phyloP scores from a whole-genome alignment of 495 filamentous ascomycete genomes.

The Podospora conica region DNA sequence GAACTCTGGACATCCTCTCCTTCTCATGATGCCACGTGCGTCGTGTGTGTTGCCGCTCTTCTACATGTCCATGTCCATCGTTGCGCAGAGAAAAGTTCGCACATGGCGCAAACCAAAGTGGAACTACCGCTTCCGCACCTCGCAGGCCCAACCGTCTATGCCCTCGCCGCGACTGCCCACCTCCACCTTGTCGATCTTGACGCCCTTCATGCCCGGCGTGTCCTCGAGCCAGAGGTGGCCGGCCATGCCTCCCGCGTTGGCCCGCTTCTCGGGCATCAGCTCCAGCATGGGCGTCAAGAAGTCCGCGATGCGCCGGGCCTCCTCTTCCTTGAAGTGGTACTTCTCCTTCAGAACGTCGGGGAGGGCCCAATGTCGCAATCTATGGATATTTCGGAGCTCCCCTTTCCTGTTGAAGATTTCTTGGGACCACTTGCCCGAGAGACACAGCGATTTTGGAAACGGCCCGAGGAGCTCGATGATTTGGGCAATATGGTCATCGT shows the following conservation, averaged over 20 bases:
- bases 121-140: constrained; percentile 75
- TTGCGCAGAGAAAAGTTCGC: neutral
- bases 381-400: constrained; percentile 95
- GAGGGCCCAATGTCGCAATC: constrained; percentile 92
- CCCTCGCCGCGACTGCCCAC: constrained; percentile 84
- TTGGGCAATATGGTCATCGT: constrained; percentile 98
- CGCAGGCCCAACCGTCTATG: constrained; percentile 90
- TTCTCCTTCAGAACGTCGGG: constrained; percentile 93
- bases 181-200: constrained; percentile 60
- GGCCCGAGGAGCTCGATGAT: constrained; percentile 95
- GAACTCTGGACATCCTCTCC: neutral
- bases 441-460: constrained; percentile 86
- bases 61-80: neutral
- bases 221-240: constrained; percentile 73
- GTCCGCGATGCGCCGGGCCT: constrained; percentile 70
- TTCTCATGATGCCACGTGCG: neutral
- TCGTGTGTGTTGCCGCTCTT: neutral
- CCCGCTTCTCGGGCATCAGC: constrained; percentile 74
- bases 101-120: neutral
- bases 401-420: constrained; percentile 99
- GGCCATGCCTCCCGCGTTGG: constrained; percentile 94
- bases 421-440: constrained; percentile 93
- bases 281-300: constrained; percentile 93
- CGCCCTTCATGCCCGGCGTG: constrained; percentile 78
- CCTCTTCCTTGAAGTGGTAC: constrained; percentile 82